Evolutionary conservation across 768 basidiomycete species (phyloP).

Genomic region (Tulasnella sp.): DNA sequence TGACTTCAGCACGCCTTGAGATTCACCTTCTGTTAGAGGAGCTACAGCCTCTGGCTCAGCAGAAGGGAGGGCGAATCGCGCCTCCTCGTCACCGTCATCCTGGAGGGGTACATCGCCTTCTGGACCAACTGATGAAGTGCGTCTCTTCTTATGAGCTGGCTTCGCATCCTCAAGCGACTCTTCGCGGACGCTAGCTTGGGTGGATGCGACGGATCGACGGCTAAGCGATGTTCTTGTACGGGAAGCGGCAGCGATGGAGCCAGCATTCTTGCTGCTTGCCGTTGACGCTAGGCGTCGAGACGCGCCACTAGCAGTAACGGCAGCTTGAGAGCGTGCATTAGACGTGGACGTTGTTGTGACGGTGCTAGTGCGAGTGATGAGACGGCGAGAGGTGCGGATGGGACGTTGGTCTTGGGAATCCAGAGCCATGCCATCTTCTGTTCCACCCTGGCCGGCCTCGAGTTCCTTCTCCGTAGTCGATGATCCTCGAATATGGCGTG

Average conservation of each 20-base stretch:
- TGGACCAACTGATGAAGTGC: slow-evolving; percentile 64
- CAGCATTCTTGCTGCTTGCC: slow-evolving; percentile 15
- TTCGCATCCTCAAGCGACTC: slow-evolving; percentile 47
- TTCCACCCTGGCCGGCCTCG: slow-evolving; percentile 17
- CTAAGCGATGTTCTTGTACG: neutral
- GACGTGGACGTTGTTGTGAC: slow-evolving; percentile 11
- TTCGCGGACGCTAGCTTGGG: neutral
- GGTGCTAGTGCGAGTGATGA: slow-evolving; percentile 12
- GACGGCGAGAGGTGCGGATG: slow-evolving; percentile 26
- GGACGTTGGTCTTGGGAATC: slow-evolving; percentile 34
- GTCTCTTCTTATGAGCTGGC: slow-evolving; percentile 67
- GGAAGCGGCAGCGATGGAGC: neutral
- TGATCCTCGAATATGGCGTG: slow-evolving; percentile 31
- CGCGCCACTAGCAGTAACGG: slow-evolving; percentile 1
- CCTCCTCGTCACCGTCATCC: slow-evolving; percentile 34
- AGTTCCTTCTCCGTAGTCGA: slow-evolving; percentile 26
- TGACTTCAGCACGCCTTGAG: slow-evolving; percentile 39
- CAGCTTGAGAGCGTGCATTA: neutral
- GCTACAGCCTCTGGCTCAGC: slow-evolving; percentile 38
- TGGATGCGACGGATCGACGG: neutral
- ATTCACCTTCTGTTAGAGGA: slow-evolving; percentile 31
- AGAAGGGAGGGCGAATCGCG: slow-evolving; percentile 38
- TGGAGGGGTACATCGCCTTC: slow-evolving; percentile 39
- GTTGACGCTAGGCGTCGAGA: slow-evolving; percentile 4
- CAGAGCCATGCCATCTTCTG: slow-evolving; percentile 47